Evolutionary conservation across 2,329 filamentous ascomycete species (phyloP).

Genomic region (Aurifilum marmelostoma): DNA sequence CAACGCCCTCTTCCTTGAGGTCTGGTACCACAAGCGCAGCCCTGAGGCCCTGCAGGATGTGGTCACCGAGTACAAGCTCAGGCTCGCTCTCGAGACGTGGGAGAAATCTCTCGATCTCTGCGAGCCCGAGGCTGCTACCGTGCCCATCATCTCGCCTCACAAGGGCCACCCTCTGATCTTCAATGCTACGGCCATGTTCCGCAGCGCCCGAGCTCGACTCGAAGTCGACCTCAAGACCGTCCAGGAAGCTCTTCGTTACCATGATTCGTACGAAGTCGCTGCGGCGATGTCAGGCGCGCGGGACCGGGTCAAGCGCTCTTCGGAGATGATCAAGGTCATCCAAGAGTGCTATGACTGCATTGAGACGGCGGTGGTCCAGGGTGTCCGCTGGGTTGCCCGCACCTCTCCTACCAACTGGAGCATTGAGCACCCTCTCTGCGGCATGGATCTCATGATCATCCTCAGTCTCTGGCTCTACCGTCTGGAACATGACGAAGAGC

Average conservation of each 20-base stretch:
- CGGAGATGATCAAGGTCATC: constrained; percentile 98
- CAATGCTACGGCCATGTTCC: constrained; percentile 96
- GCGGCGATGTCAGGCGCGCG: constrained; percentile 94
- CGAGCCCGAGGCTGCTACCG: constrained; percentile 85
- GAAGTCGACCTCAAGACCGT: constrained; percentile 95
- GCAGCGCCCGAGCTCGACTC: constrained; percentile 88
- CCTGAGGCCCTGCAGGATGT: constrained; percentile 97
- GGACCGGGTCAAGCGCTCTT: constrained; percentile 90
- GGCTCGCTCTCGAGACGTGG: constrained; percentile 97
- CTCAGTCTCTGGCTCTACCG: constrained; percentile 98
- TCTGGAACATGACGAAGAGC: constrained; percentile 98
- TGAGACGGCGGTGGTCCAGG: constrained; percentile 91
- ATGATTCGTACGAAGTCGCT: constrained; percentile 95
- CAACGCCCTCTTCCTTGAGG: constrained; percentile 95
- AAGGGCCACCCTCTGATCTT: constrained; percentile 96
- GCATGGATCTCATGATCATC: constrained; percentile 96
- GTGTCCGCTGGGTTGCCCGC: constrained; percentile 96
- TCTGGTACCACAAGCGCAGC: constrained; percentile 98
- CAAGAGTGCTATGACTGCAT: constrained; percentile 98
- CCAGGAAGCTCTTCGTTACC: constrained; percentile 94
- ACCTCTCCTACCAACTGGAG: constrained; percentile 99
- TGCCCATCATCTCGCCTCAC: constrained; percentile 90
- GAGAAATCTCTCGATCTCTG: constrained; percentile 93
- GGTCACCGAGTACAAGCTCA: constrained; percentile 96
- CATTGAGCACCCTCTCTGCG: constrained; percentile 94